phyloP scores from a whole-genome alignment of 768 basidiomycete genomes.

The Lactarius vividus region DNA sequence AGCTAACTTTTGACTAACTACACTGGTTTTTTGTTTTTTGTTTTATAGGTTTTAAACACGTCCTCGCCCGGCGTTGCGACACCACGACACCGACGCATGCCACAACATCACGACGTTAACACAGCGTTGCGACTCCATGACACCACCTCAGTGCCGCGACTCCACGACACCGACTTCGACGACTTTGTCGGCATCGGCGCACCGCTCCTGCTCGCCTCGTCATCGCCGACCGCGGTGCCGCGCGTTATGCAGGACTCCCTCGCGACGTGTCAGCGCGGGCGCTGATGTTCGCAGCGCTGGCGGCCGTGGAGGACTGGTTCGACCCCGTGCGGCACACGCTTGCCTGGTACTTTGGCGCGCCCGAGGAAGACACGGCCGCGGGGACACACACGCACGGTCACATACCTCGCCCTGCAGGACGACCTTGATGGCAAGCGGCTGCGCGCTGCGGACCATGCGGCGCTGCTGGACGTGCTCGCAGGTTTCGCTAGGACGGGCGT shows the following conservation, averaged over 20 bases:
- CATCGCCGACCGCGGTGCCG: constrained; percentile 72
- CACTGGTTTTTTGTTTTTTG: too few relatives aligned
- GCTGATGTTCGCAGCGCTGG: constrained; percentile 38
- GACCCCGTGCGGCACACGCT: constrained; percentile 46
- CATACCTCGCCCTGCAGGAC: constrained; percentile 65
- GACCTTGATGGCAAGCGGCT: constrained; percentile 48
- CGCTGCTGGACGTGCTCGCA: constrained; percentile 55
- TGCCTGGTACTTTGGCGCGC: constrained; percentile 42
- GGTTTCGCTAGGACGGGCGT: constrained; percentile 39
- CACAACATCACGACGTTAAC: too few relatives aligned
- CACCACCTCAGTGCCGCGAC: too few relatives aligned
- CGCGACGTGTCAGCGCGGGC: constrained; percentile 33
- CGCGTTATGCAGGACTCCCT: constrained; percentile 36
- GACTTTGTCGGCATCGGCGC: constrained; percentile 69
- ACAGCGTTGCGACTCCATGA: too few relatives aligned
- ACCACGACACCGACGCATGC: too few relatives aligned
- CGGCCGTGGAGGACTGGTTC: constrained; percentile 38
- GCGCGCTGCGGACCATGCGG: constrained; percentile 52
- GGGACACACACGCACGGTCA: constrained; percentile 53
- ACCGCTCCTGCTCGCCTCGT: constrained; percentile 76
- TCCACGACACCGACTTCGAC: constrained; percentile 43
- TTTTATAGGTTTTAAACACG: too few relatives aligned
- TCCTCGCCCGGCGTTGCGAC: too few relatives aligned
- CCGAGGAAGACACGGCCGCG: constrained; percentile 18
- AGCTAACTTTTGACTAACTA: too few relatives aligned